Percentiles rank a stretch among this genome's conserved stretches.
Conservation (phyloP, 345 rosid species). For the Schrenkiella parvula region DNA sequence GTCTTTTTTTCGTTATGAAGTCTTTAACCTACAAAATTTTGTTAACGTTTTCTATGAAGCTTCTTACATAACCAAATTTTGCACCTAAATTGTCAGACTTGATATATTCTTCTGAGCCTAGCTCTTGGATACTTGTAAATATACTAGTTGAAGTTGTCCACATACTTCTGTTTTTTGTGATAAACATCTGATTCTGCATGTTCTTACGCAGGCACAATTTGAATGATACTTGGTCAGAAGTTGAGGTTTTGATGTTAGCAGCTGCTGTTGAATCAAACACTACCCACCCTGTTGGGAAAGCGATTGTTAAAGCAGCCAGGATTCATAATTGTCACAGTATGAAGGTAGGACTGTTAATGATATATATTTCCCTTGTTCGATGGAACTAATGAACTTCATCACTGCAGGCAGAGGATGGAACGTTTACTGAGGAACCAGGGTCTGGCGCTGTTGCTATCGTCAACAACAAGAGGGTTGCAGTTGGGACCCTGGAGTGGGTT, state of each 20-base stretch:
- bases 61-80: neutral
- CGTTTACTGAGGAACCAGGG: constrained; percentile 91
- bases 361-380: neutral
- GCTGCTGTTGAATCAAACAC: constrained; percentile 93
- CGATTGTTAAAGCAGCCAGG: constrained; percentile 78
- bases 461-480: constrained; percentile 63
- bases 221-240: constrained; percentile 47
- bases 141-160: neutral
- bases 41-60: neutral
- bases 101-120: neutral
- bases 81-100: neutral
- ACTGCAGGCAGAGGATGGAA: constrained; percentile 69
- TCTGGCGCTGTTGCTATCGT: constrained; percentile 79
- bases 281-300: constrained; percentile 93
- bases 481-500: constrained; percentile 92
- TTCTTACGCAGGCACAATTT: constrained; percentile 47
- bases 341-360: constrained; percentile 43
- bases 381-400: constrained; percentile 7
- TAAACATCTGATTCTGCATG: constrained; percentile 10
- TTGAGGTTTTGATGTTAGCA: constrained; percentile 74
- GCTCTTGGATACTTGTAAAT: neutral
- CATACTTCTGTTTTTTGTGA: neutral
- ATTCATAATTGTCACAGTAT: constrained; percentile 41
- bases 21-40: neutral
- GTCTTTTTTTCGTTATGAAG: neutral